These are phyloP conservation scores for Alternaria triticina DNA, from an alignment of 2,329 filamentous ascomycete genomes.

Conservation along the genomic window DNA sequence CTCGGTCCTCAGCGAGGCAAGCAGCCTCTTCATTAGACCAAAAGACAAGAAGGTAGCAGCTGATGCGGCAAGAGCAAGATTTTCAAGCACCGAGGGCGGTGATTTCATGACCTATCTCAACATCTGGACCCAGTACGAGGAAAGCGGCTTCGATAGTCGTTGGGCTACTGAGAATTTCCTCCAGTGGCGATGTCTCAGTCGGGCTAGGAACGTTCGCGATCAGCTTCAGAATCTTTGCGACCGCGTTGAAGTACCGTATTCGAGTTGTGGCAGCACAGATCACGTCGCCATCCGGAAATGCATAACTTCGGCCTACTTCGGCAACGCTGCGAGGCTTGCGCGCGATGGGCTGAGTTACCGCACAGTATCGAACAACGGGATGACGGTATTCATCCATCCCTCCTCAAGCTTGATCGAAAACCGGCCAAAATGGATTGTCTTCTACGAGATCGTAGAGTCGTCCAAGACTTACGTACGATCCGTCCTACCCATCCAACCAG, in stretches of 20 bases:
- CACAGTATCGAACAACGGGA: not conserved
- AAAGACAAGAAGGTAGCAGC: no score
- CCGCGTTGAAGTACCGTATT: not conserved
- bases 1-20: no score
- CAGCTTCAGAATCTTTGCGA: no score
- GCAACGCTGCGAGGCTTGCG: not conserved
- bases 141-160: no score
- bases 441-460: slow-evolving; percentile 50
- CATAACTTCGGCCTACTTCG: not conserved
- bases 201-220: no score
- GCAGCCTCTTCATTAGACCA: no score
- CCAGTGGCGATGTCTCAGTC: no score
- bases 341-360: not conserved
- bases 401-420: not conserved
- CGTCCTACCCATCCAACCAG: slow-evolving; percentile 81
- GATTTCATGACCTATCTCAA: no score
- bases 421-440: not conserved
- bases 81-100: no score
- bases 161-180: no score
- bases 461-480: slow-evolving; percentile 93
- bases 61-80: no score
- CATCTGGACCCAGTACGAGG: no score
- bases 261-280: not conserved
- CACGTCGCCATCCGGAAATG: not conserved
- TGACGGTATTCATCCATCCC: not conserved